phyloP scores from a whole-genome alignment of 2,329 filamentous ascomycete species.

The Grosmannia huntii region DNA sequence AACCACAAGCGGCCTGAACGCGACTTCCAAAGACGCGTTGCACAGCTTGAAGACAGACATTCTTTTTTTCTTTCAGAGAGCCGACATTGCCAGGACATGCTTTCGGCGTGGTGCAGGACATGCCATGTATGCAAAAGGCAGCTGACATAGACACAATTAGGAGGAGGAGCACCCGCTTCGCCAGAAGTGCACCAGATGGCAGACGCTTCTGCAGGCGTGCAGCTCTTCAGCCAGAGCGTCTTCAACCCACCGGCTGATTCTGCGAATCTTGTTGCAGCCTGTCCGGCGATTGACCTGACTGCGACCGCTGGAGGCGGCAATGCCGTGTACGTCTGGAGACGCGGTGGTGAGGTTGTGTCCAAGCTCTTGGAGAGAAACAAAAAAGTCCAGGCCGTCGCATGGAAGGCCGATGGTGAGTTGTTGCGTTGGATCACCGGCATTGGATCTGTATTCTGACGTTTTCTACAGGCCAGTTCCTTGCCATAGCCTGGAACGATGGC shows the following conservation, averaged over 20 bases:
- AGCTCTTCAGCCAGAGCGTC: slow-evolving; percentile 42
- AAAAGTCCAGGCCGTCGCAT: slow-evolving; percentile 38
- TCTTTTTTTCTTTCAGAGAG: neutral
- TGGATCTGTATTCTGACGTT: neutral
- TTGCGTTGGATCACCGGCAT: slow-evolving; percentile 5
- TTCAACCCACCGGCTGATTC: slow-evolving; percentile 40
- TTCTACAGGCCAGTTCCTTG: slow-evolving; percentile 55
- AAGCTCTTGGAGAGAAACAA: slow-evolving; percentile 30
- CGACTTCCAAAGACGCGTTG: slow-evolving; percentile 7
- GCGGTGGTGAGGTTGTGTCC: slow-evolving; percentile 56
- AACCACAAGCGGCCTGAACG: neutral
- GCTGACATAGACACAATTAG: neutral
- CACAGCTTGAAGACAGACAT: neutral
- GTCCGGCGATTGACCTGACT: slow-evolving; percentile 76
- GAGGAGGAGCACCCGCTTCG: neutral
- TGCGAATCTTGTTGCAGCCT: slow-evolving; percentile 54
- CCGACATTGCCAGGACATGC: neutral
- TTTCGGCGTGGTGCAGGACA: neutral
- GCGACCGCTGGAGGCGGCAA: slow-evolving; percentile 54
- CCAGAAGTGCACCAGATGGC: neutral
- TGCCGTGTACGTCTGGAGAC: slow-evolving; percentile 60
- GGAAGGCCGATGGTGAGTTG: slow-evolving; percentile 54
- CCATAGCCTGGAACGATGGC: slow-evolving; percentile 74
- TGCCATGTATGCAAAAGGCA: neutral
- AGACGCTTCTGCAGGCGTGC: slow-evolving; percentile 15